These are phyloP conservation scores for Chaetoceros muelleri DNA, from an alignment of 108 stramenopile genomes.

Conservation along the genomic window DNA sequence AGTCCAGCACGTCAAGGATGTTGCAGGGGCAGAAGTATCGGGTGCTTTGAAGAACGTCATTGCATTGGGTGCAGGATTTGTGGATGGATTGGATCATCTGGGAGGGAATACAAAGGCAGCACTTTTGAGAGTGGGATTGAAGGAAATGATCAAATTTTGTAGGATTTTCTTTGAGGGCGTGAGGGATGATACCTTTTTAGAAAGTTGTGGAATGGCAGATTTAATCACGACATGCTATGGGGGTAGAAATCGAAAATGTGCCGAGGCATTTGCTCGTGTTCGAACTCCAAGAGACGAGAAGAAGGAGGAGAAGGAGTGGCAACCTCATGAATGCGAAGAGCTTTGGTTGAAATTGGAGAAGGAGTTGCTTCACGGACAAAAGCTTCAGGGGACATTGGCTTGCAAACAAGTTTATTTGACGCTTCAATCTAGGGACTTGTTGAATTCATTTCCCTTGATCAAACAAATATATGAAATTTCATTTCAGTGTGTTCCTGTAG, in stretches of 20 bases:
- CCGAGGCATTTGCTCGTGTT: conserved; percentile 76
- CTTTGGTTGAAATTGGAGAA: conserved; percentile 70
- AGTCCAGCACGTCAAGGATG: conserved; percentile 76
- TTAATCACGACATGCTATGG: conserved; percentile 97
- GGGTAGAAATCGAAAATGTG: conserved; percentile 91
- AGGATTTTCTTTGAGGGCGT: conserved; percentile 72
- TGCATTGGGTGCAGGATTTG: conserved; percentile 93
- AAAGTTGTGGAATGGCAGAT: conserved; percentile 95
- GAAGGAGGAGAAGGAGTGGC: background rate
- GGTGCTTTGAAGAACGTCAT: conserved; percentile 97
- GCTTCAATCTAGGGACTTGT: conserved; percentile 42
- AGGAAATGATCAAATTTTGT: conserved; percentile 89
- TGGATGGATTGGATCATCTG: conserved; percentile 75
- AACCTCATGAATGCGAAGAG: conserved; percentile 28
- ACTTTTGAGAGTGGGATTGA: conserved; percentile 76
- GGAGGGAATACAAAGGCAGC: conserved; percentile 98
- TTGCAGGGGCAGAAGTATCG: conserved; percentile 88
- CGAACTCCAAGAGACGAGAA: conserved; percentile 15
- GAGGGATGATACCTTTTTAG: conserved; percentile 71
- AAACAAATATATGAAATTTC: conserved; percentile 75
- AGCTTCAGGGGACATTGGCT: conserved; percentile 88
- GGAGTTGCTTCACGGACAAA: conserved; percentile 84
- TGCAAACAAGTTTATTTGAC: conserved; percentile 69
- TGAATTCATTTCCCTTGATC: conserved; percentile 79
- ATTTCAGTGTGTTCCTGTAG: conserved; percentile 46